Evolutionary conservation across 768 basidiomycete genomes (phyloP), one percentile per base, ranked within the genome.

Genomic region (Trametes maxima): DNA sequence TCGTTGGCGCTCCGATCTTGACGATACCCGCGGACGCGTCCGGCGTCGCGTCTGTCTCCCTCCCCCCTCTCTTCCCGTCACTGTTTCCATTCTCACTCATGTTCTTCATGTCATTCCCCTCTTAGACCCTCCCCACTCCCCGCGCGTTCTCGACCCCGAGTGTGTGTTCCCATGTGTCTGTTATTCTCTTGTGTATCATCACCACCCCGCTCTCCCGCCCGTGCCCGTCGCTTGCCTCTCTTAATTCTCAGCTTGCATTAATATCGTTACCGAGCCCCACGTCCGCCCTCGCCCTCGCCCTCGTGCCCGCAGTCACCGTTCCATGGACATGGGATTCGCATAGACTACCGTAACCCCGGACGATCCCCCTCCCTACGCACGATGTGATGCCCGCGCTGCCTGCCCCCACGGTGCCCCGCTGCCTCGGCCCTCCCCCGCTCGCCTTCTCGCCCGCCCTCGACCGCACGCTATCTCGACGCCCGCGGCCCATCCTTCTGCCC

Each of bases 21-120:
- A 57, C 46, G 55, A 57, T 57, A 57, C 47, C 56, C 56, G 22
- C 47, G 47, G 47, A 57, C 56, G 47, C 33, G 56, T 39, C 47
- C 21, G 37, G 56, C 56, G 46, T 50, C 44, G 56, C 56, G 28
- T 33, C 28, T n/a, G n/a, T n/a, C 28, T 33, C 28, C 28, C 8
- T 8, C 17, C 22, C 6, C 35, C 35, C 11, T 51, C 49, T 50
- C 49, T 19, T 39, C 17, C 53, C 28, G 25, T 16, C 50, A n/a
- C 12, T 44, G n/a, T 33, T 44, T 22, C 51, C 11, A 42, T 42
- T 22, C 37, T 37, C 24, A 8, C n/a, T 28, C 8, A 22, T 25
- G 25, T 50, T 33, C 48, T 51, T 21, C 37, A 51, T 51, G 50
- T 39, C 50, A 44, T 55, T 8, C 8, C 4, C 40, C 24, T 16